Evolutionary conservation across 2,329 filamentous ascomycete species (phyloP).

Genomic region (Dothidotthia symphoricarpi): DNA sequence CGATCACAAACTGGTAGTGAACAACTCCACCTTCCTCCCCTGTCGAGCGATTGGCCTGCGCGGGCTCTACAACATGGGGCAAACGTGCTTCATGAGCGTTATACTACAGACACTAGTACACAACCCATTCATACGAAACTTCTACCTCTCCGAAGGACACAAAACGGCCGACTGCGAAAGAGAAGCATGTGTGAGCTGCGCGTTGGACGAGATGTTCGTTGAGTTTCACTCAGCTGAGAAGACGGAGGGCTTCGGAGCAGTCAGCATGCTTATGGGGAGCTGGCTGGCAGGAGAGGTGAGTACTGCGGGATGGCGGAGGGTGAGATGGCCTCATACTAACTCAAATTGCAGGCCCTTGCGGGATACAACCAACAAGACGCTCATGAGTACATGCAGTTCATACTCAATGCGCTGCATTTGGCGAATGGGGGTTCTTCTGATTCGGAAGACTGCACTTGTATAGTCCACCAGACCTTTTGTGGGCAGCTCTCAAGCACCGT

Average conservation of each 20-base stretch:
- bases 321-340: constrained; percentile 6
- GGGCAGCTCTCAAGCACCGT: constrained; percentile 88
- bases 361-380: constrained; percentile 96
- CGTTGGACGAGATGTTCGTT: constrained; percentile 61
- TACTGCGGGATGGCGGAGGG: constrained; percentile 40
- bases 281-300: constrained; percentile 77
- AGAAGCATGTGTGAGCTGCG: constrained; percentile 59
- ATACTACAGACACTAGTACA: constrained; percentile 91
- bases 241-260: constrained; percentile 85
- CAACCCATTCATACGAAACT: constrained; percentile 87
- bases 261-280: constrained; percentile 83
- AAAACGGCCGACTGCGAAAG: constrained; percentile 68
- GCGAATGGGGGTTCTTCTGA: constrained; percentile 63
- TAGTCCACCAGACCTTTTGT: constrained; percentile 92
- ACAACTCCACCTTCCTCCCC: constrained; percentile 74
- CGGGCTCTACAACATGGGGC: constrained; percentile 96
- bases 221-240: constrained; percentile 69
- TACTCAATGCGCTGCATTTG: constrained; percentile 84
- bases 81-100: constrained; percentile 97
- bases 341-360: constrained; percentile 49
- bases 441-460: constrained; percentile 67
- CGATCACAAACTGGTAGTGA: constrained; percentile 72
- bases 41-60: constrained; percentile 85
- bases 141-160: constrained; percentile 89
- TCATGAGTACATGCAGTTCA: constrained; percentile 94